phyloP scores from a whole-genome alignment of 1,139 yeast genomes.

The Zygoascus sp. region DNA sequence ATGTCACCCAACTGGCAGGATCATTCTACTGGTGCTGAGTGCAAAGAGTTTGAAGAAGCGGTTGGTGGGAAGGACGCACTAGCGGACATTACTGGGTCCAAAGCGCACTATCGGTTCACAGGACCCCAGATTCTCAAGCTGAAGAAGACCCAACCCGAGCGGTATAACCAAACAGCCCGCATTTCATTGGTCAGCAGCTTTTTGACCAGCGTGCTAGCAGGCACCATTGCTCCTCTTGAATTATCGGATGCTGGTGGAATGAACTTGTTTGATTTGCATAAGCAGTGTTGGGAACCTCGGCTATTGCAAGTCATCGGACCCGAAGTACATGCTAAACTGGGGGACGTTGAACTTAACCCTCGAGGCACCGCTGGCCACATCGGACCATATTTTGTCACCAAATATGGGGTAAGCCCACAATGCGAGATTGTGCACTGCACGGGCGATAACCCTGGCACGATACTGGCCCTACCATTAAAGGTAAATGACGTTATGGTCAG shows the following conservation, averaged over 20 bases:
- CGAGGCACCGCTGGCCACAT: constrained; percentile 41
- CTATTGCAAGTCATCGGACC: constrained; percentile 41
- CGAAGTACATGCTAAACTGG: constrained; percentile 41
- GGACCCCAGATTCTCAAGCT: constrained; percentile 84
- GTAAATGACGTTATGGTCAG: constrained; percentile 77
- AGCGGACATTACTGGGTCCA: constrained; percentile 73
- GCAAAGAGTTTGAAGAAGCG: constrained; percentile 54
- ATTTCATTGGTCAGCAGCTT: constrained; percentile 79
- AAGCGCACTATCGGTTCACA: constrained; percentile 85
- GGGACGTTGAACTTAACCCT: constrained; percentile 40
- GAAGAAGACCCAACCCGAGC: constrained; percentile 50
- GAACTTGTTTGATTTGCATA: constrained; percentile 69
- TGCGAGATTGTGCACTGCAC: constrained; percentile 67
- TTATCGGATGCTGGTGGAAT: constrained; percentile 90
- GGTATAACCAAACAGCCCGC: constrained; percentile 52
- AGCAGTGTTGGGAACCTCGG: constrained; percentile 49
- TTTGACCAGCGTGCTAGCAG: constrained; percentile 65
- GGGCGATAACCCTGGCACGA: constrained; percentile 89
- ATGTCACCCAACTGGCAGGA: constrained; percentile 94
- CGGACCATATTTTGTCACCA: constrained; percentile 54
- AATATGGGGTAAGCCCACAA: constrained; percentile 53
- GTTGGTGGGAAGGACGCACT: constrained; percentile 61
- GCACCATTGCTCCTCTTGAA: constrained; percentile 61
- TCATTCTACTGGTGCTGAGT: constrained; percentile 73
- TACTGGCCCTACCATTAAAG: constrained; percentile 71